phyloP scores from a whole-genome alignment of 2,329 filamentous ascomycete species.

The Akanthomyces dipterigenus region DNA sequence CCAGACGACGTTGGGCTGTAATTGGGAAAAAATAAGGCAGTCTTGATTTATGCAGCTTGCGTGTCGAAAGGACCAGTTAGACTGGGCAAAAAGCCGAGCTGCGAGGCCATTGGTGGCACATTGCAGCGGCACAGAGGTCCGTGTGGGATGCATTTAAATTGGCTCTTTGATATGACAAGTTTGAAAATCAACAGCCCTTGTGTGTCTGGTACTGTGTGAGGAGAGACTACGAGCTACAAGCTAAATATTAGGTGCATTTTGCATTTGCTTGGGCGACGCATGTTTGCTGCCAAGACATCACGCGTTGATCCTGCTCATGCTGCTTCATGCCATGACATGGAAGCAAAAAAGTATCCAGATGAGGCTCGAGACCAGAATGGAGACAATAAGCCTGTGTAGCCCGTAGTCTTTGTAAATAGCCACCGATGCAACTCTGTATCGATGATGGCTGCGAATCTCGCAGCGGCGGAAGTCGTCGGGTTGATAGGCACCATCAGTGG shows the following conservation, averaged over 20 bases:
- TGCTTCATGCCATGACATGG: neutral
- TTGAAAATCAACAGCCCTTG: neutral
- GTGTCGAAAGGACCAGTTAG: neutral
- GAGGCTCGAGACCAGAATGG: neutral
- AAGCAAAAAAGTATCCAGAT: neutral
- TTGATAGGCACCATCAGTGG: neutral
- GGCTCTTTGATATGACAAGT: neutral
- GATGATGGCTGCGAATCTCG: neutral
- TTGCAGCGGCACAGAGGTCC: neutral
- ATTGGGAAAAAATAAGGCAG: constrained; percentile 1
- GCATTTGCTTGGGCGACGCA: neutral
- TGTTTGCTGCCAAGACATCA: neutral
- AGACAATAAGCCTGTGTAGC: neutral
- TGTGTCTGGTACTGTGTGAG: neutral
- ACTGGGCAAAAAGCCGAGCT: neutral
- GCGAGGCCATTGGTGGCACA: neutral
- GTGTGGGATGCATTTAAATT: neutral
- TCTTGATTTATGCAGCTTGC: neutral
- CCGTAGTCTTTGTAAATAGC: neutral
- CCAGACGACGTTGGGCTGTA: constrained; percentile 10
- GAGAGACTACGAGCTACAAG: neutral
- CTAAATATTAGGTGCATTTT: neutral
- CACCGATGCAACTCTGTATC: neutral
- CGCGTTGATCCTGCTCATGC: neutral
- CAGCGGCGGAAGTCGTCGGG: neutral